Conservation (phyloP, 1,139 yeast species). For the Candida glucosophila region DNA sequence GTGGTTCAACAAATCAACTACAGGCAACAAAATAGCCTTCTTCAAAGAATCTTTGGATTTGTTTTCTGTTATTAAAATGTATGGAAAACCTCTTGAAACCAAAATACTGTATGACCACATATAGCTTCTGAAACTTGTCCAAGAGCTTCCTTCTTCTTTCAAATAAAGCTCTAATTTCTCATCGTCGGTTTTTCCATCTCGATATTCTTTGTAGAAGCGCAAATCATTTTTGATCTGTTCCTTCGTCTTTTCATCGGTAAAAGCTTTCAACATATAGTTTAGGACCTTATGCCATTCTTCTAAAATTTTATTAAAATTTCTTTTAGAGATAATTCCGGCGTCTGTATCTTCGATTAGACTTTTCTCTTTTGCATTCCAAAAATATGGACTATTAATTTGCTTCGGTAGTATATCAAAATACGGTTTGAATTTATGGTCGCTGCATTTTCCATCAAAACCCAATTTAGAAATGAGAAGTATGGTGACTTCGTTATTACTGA, state of each 20-base stretch:
- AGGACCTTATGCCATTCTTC: slow-evolving; percentile 5
- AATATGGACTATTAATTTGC: slow-evolving; percentile 3
- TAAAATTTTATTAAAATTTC: slow-evolving; percentile 4
- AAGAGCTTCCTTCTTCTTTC: slow-evolving; percentile 2
- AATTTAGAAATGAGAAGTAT: slow-evolving; percentile 5
- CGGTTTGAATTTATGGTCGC: slow-evolving; percentile 2
- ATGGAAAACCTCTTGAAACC: slow-evolving; percentile 7
- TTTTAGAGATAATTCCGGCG: slow-evolving; percentile 3
- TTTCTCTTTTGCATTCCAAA: slow-evolving; percentile 4
- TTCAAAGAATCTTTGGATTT: slow-evolving; percentile 1
- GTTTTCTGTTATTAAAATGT: slow-evolving; percentile 2
- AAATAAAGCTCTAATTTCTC: slow-evolving; percentile 3
- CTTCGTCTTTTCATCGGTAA: slow-evolving; percentile 1
- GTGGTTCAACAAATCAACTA: slow-evolving; percentile 6
- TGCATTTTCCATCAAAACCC: slow-evolving; percentile 2
- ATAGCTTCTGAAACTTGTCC: slow-evolving; percentile 6
- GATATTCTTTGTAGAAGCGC: slow-evolving; percentile 1
- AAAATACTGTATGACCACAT: slow-evolving; percentile 6
- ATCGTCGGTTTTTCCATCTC: neutral
- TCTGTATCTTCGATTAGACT: slow-evolving; percentile 4
- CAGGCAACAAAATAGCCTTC: slow-evolving; percentile 5
- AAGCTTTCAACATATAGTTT: slow-evolving; percentile 1
- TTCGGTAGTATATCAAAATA: slow-evolving; percentile 5
- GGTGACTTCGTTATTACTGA: slow-evolving; percentile 4
- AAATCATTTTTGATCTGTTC: slow-evolving; percentile 2